Evolutionary conservation across 2,329 filamentous ascomycete species (phyloP), one percentile per base, ranked within the genome.

Genomic region (Botrytis fragariae): DNA sequence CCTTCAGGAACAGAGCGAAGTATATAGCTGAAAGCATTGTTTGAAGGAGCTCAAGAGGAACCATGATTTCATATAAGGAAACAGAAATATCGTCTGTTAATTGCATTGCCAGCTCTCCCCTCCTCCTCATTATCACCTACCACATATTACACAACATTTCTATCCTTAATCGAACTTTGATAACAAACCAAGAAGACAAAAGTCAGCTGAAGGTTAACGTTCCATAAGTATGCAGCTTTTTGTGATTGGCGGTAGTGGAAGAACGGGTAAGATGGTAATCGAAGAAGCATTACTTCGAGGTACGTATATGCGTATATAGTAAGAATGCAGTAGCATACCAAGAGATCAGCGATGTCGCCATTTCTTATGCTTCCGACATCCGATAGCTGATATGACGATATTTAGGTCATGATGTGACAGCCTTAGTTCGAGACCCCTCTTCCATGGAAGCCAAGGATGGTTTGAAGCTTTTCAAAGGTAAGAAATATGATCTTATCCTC

Each of bases 221-320:
- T 69, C 22, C 65, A 32, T 25, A 57, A 29, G 76, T 44, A 78
- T 78, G 75, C 76, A 70, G 59, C 59, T 87, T 75, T 83, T 87
- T 73, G 39, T 75, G 57, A 79, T 87, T 57, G 85, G 85, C 48
- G 86, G 82, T 72, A 85, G 80, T 67, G 85, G 86, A 72, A 84
- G 83, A 67, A 86, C 85, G 70, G 85, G 86, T 77, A 78, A 81
- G 69, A 80, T 86, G 59, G 81, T 84, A 72, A 80, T 86, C 65
- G 74, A 82, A 35, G 81, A 83, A 59, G 82, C 83, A 51, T 69
- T 77, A 37, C 69, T 67, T 45, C 73, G 73, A 51, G 68, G 68
- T 70, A 62, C n/a, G 67, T 60, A 69, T 42, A 59, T 35, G 16
- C 54, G 35, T 65, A 54, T 69, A 44, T n/a, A 37, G 48, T 69